phyloP scores from a whole-genome alignment of 1,284 basidiomycete genomes.

The Leccinum griseonigrum region DNA sequence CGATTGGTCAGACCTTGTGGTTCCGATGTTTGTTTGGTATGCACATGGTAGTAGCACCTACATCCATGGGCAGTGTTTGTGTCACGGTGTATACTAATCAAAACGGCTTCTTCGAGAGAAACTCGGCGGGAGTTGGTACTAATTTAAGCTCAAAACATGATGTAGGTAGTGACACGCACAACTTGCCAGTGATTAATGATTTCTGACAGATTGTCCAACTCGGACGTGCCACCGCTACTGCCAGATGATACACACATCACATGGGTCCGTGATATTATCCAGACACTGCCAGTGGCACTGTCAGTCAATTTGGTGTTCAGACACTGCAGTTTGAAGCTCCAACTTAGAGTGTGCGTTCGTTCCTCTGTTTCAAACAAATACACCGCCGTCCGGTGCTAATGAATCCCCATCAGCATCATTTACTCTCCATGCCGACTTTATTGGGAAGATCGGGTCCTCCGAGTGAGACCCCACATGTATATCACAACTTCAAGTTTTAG shows the following conservation, averaged over 20 bases:
- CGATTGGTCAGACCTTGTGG: neutral
- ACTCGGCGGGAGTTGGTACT: neutral
- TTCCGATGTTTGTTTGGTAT: neutral
- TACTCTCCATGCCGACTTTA: slow-evolving; percentile 3
- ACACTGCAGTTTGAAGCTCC: neutral
- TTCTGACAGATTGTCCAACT: neutral
- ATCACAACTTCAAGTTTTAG: neutral
- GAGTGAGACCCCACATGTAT: neutral
- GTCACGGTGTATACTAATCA: neutral
- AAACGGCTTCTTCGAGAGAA: neutral
- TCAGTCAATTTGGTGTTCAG: neutral
- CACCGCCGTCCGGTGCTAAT: neutral
- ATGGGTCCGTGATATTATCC: neutral
- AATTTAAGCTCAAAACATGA: neutral
- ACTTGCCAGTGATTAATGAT: neutral
- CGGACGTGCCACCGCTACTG: neutral
- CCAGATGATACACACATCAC: neutral
- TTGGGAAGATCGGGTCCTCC: neutral
- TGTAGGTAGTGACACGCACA: neutral
- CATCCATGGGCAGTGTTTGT: neutral
- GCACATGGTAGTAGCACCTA: neutral
- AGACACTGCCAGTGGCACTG: neutral
- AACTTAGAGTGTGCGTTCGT: neutral
- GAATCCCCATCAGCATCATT: neutral
- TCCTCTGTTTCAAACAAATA: neutral